Percentiles rank a stretch among this genome's conserved stretches.
Evolutionary conservation across 371 early-diverging fungal genomes (phyloP).

Genomic region (Nematocida parisii): DNA sequence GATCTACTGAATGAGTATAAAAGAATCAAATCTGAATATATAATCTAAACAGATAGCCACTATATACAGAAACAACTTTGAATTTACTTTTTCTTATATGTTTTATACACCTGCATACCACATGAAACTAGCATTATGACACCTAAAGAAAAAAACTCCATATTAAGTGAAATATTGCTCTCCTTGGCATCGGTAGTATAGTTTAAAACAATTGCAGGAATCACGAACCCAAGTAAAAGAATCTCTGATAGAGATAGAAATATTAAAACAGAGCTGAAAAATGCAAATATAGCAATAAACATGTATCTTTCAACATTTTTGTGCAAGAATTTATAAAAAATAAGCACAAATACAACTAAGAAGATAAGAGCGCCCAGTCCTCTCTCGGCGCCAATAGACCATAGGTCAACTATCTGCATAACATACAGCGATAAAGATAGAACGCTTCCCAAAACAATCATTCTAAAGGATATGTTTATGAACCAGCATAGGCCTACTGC

Average conservation of each 20-base stretch:
- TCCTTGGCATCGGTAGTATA: background rate
- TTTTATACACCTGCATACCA: background rate
- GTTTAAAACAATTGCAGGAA: slow-evolving; percentile 1
- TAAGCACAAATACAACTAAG: background rate
- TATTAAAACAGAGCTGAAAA: background rate
- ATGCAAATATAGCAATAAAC: background rate
- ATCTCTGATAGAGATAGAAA: background rate
- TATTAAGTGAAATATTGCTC: background rate
- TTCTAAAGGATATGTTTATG: background rate
- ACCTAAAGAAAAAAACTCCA: background rate
- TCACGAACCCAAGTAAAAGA: background rate
- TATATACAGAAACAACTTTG: background rate
- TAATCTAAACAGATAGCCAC: background rate
- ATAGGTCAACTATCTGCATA: background rate
- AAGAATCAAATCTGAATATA: background rate
- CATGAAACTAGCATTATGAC: background rate
- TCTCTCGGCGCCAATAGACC: background rate
- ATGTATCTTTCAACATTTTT: slow-evolving; percentile 1
- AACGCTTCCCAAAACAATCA: background rate
- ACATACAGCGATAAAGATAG: background rate
- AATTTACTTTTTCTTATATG: background rate
- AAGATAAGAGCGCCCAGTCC: background rate
- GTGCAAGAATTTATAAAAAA: background rate
- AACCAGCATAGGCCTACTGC: background rate
- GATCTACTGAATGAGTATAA: background rate